Conservation (phyloP, 768 basidiomycete species). For the Cystobasidium onofrii region DNA sequence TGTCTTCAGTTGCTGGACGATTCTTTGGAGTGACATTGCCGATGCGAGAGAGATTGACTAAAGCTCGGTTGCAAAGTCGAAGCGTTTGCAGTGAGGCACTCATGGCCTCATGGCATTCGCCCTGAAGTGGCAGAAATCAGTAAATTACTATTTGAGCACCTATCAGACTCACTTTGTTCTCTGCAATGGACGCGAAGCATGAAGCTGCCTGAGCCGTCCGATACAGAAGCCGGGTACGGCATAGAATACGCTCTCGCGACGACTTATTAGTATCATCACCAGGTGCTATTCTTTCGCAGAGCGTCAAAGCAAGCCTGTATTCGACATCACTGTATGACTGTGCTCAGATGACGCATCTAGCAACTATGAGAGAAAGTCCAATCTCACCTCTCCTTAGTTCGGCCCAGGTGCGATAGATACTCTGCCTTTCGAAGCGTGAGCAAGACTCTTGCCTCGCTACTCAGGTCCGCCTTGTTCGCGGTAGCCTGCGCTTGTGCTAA, state of each 20-base stretch:
- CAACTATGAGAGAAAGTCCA: too few relatives aligned
- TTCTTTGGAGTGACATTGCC: slow-evolving; percentile 25
- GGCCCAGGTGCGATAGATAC: slow-evolving; percentile 56
- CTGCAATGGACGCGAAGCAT: slow-evolving; percentile 62
- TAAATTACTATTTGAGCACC: too few relatives aligned
- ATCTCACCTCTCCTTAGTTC: slow-evolving; percentile 56
- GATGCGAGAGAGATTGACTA: slow-evolving; percentile 42
- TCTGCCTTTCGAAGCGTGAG: slow-evolving; percentile 63
- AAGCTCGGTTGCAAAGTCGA: slow-evolving; percentile 36
- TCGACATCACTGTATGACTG: slow-evolving; percentile 28
- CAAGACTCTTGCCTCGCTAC: slow-evolving; percentile 45
- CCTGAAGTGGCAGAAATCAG: slow-evolving; percentile 57
- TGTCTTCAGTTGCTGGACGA: slow-evolving; percentile 33
- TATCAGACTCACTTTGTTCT: slow-evolving; percentile 61
- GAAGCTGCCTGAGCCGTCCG: slow-evolving; percentile 64
- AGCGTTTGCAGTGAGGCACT: slow-evolving; percentile 44
- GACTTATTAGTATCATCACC: slow-evolving; percentile 52
- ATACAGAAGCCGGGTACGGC: slow-evolving; percentile 57
- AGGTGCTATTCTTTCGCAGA: slow-evolving; percentile 49
- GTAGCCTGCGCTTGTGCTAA: slow-evolving; percentile 55
- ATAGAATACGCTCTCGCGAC: slow-evolving; percentile 55
- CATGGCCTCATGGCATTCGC: slow-evolving; percentile 50
- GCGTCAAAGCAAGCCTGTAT: slow-evolving; percentile 36
- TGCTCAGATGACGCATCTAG: neutral
- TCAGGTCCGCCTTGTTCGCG: slow-evolving; percentile 45